A percentile compares a stretch with the other conserved stretches of the same genome.
Evolutionary conservation across 768 basidiomycete species (phyloP).

Genomic region (Steccherinum ochraceum): DNA sequence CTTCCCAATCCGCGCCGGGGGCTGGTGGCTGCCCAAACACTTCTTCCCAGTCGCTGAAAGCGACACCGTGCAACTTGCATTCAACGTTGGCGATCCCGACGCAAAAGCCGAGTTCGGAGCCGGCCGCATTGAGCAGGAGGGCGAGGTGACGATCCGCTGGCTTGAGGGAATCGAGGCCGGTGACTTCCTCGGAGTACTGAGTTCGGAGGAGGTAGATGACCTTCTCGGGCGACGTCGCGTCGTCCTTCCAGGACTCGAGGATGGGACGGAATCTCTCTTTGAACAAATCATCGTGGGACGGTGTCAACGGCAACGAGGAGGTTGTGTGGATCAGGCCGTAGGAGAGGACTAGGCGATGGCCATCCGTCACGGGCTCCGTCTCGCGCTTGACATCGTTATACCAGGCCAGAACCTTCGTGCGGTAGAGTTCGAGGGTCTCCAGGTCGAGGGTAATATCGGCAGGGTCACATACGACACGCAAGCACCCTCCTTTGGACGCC

Average conservation of each 20-base stretch:
- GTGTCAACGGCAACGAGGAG: conserved; percentile 12
- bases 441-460: conserved; percentile 29
- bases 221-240: conserved; percentile 17
- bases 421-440: conserved; percentile 20
- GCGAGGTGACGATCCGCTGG: conserved; percentile 31
- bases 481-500: no score
- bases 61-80: conserved; percentile 20
- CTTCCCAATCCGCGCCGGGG: conserved; percentile 7
- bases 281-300: conserved; percentile 21
- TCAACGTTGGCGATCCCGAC: conserved; percentile 33
- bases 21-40: no score
- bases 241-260: conserved; percentile 29
- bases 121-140: conserved; percentile 25
- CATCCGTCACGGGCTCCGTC: conserved; percentile 41
- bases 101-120: conserved; percentile 27
- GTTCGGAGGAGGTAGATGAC: conserved; percentile 28
- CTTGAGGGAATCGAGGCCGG: conserved; percentile 25
- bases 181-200: conserved; percentile 22
- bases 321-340: conserved; percentile 40
- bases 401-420: conserved; percentile 39
- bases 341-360: conserved; percentile 42
- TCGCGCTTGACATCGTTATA: conserved; percentile 47
- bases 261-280: conserved; percentile 23
- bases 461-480: conserved; percentile 31
- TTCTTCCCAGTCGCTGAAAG: no score